phyloP scores from a whole-genome alignment of 83 land plant genomes.

The Diphasiastrum complanatum region DNA sequence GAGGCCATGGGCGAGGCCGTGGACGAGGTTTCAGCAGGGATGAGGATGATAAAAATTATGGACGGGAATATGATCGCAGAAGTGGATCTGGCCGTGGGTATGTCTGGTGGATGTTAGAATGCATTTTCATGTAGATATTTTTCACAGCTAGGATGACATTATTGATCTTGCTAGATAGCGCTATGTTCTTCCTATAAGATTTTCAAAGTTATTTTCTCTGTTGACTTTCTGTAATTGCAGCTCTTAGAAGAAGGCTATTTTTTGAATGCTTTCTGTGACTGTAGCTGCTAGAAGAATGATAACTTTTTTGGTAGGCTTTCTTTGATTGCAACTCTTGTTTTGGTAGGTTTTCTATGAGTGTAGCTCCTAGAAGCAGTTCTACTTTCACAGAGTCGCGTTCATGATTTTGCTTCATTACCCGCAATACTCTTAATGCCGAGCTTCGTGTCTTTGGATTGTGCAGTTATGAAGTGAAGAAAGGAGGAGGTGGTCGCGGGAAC shows the following conservation, averaged over 20 bases:
- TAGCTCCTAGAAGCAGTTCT: no score
- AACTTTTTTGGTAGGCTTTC: no score
- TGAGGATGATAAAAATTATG: constrained; percentile 17
- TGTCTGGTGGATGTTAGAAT: neutral
- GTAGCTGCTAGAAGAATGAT: no score
- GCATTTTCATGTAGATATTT: neutral
- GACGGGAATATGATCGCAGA: constrained; percentile 37
- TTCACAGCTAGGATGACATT: neutral
- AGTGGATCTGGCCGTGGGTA: constrained; percentile 49
- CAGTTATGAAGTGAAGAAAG: constrained; percentile 39
- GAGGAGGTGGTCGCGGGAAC: constrained; percentile 41
- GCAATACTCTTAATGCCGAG: neutral
- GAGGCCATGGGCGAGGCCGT: constrained; percentile 17
- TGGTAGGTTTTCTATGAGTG: no score
- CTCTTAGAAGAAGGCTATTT: no score
- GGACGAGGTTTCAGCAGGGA: constrained; percentile 5
- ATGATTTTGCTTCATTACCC: neutral
- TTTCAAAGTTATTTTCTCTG: no score
- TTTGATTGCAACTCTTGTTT: no score
- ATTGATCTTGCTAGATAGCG: neutral
- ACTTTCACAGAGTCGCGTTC: neutral
- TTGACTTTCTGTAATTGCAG: no score
- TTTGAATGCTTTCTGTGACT: no score
- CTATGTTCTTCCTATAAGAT: no score
- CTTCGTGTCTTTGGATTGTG: neutral